Conservation (phyloP, 257 asterid species). For the Nicotiana undulata region DNA sequence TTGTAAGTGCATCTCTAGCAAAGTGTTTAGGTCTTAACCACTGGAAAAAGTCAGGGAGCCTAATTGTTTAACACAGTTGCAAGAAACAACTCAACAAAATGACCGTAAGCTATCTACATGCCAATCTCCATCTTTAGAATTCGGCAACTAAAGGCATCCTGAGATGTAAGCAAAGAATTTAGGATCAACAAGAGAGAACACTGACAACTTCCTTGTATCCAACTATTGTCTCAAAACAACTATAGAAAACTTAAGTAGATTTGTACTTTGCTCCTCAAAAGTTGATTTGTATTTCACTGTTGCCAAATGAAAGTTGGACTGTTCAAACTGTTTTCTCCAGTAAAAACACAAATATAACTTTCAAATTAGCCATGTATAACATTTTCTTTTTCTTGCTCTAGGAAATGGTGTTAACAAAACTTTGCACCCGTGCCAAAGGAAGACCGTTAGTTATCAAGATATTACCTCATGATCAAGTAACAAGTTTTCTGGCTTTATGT, state of each 20-base stretch:
- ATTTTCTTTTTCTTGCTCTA: background rate
- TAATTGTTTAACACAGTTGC: background rate
- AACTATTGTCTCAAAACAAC: background rate
- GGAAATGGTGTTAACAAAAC: background rate
- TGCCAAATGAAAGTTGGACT: background rate
- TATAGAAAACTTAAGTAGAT: background rate
- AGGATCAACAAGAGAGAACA: background rate
- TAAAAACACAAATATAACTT: background rate
- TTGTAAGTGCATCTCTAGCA: background rate
- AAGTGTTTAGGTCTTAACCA: background rate
- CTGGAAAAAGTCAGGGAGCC: background rate
- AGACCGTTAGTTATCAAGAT: background rate
- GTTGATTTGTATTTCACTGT: background rate
- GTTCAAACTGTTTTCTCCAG: background rate
- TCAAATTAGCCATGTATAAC: background rate
- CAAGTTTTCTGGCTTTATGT: slow-evolving; percentile 95
- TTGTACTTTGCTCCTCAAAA: background rate
- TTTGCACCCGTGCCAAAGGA: background rate
- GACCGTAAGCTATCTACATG: background rate
- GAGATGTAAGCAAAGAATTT: background rate
- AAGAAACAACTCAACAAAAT: background rate
- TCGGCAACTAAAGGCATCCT: background rate
- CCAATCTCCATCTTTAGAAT: background rate
- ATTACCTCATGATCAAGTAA: slow-evolving; percentile 92
- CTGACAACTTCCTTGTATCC: background rate